phyloP scores from a whole-genome alignment of 352 stramenopile genomes.

The Globisporangium spiculum region DNA sequence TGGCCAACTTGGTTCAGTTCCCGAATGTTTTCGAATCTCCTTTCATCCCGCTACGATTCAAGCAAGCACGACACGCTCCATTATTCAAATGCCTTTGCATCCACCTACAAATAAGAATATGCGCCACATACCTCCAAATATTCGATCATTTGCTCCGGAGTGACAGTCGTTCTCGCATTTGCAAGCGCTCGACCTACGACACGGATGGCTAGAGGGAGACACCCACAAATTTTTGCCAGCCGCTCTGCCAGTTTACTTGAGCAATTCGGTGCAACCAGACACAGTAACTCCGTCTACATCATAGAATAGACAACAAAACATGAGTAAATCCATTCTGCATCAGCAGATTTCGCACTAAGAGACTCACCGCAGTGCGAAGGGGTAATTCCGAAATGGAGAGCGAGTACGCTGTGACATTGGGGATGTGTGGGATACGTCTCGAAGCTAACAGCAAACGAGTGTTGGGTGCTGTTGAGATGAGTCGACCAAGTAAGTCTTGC shows the following conservation, averaged over 20 bases:
- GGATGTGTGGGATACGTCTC: constrained; percentile 66
- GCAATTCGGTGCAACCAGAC: constrained; percentile 61
- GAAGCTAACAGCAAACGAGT: constrained; percentile 69
- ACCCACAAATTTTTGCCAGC: constrained; percentile 71
- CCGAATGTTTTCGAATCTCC: constrained; percentile 70
- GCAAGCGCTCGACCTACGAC: constrained; percentile 73
- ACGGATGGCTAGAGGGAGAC: constrained; percentile 76
- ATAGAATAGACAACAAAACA: constrained; percentile 1
- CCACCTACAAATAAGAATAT: not conserved
- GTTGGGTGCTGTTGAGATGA: constrained; percentile 72
- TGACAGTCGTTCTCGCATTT: constrained; percentile 70
- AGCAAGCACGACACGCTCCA: not conserved
- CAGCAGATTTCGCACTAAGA: not conserved
- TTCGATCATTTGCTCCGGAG: constrained; percentile 78
- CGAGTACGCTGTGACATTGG: constrained; percentile 76
- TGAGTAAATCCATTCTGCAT: not conserved
- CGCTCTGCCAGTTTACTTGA: constrained; percentile 56
- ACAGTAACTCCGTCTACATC: constrained; percentile 61
- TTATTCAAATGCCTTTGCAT: not conserved
- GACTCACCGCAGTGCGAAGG: constrained; percentile 57
- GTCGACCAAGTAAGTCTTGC: constrained; percentile 59
- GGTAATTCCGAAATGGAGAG: constrained; percentile 72
- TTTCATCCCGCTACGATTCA: constrained; percentile 44
- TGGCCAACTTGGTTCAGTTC: constrained; percentile 73
- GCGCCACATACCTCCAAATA: constrained; percentile 49